Conservation (phyloP, 1,284 basidiomycete genomes). For the Cutaneotrichosporon daszewskae region DNA sequence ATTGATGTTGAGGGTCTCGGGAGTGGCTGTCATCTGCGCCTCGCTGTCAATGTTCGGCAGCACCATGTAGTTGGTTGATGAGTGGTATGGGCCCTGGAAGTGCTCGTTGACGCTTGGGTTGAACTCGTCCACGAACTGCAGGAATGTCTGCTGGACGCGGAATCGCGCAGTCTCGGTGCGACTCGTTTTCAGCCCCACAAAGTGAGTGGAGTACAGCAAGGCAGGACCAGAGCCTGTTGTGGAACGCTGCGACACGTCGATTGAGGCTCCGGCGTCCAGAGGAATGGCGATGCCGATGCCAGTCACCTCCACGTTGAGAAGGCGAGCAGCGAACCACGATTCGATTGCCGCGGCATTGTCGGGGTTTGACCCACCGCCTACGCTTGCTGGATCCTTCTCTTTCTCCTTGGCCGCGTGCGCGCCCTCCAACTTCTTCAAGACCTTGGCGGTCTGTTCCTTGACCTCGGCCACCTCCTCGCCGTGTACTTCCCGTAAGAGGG, state of each 20-base stretch:
- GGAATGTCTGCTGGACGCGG: constrained; percentile 62
- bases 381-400: background rate
- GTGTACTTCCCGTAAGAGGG: constrained; percentile 64
- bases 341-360: constrained; percentile 7
- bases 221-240: constrained; percentile 57
- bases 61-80: constrained; percentile 64
- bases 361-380: too few species aligned
- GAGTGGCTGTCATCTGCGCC: constrained; percentile 60
- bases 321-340: constrained; percentile 63
- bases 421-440: constrained; percentile 48
- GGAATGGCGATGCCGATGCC: constrained; percentile 83
- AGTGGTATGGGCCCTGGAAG: constrained; percentile 66
- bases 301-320: constrained; percentile 59
- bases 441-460: constrained; percentile 71
- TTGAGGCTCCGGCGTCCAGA: constrained; percentile 35
- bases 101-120: constrained; percentile 63
- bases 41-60: constrained; percentile 64
- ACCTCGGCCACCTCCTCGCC: constrained; percentile 70
- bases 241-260: constrained; percentile 54
- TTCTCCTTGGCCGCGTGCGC: background rate
- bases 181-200: constrained; percentile 64
- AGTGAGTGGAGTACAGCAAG: constrained; percentile 73
- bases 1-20: constrained; percentile 57
- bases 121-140: constrained; percentile 82
- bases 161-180: constrained; percentile 73